Evolutionary conservation across 768 basidiomycete species (phyloP).

Genomic region (Exidia glandulosa): DNA sequence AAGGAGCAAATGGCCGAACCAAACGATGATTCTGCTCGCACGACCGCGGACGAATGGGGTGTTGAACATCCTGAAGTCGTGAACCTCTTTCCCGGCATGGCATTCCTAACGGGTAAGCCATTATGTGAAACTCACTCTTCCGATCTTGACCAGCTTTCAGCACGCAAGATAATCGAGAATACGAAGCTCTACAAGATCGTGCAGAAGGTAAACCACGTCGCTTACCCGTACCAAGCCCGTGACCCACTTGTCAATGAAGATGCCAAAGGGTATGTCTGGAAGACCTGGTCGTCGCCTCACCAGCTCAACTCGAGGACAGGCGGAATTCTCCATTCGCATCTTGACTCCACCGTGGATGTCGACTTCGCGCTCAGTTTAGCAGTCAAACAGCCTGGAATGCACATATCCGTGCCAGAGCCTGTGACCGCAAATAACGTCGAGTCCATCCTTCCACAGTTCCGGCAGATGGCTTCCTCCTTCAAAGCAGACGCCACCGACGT

Average conservation of each 20-base stretch:
- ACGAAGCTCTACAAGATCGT: slow-evolving; percentile 54
- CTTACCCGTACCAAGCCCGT: background rate
- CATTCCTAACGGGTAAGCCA: slow-evolving; percentile 53
- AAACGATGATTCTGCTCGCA: background rate
- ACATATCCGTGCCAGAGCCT: slow-evolving; percentile 36
- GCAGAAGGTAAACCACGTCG: slow-evolving; percentile 34
- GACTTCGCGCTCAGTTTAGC: slow-evolving; percentile 42
- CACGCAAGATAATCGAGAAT: slow-evolving; percentile 43
- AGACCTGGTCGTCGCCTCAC: background rate
- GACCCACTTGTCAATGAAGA: slow-evolving; percentile 25
- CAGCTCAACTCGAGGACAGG: background rate
- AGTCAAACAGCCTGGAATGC: slow-evolving; percentile 44
- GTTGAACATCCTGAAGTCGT: slow-evolving; percentile 37
- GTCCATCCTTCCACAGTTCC: slow-evolving; percentile 41
- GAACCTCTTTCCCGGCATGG: slow-evolving; percentile 69
- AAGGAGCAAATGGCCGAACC: background rate
- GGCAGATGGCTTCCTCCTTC: slow-evolving; percentile 26
- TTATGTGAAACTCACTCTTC: background rate
- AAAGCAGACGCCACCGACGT: slow-evolving; percentile 11
- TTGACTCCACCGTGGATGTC: slow-evolving; percentile 61
- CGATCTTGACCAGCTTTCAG: slow-evolving; percentile 17
- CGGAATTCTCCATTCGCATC: slow-evolving; percentile 51
- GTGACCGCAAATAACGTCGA: slow-evolving; percentile 32
- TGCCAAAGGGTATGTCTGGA: slow-evolving; percentile 60
- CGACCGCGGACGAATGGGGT: background rate